Evolutionary conservation across 2,329 filamentous ascomycete genomes (phyloP).

Genomic region (Fusarium sp.): DNA sequence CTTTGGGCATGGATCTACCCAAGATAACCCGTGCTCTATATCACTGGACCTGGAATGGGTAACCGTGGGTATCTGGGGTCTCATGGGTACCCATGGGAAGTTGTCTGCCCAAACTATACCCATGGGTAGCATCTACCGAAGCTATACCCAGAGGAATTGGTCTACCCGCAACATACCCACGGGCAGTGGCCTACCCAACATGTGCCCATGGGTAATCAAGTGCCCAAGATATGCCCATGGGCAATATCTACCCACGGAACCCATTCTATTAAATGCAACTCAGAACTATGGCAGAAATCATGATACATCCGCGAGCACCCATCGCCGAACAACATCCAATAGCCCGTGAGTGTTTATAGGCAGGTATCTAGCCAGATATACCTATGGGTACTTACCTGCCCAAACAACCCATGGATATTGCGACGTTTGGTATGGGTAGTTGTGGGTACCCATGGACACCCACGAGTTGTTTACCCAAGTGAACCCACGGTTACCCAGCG

Average conservation of each 20-base stretch:
- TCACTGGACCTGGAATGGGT: not conserved
- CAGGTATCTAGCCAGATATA: not conserved
- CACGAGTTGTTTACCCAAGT: not conserved
- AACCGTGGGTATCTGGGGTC: not conserved
- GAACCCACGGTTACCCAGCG: not conserved
- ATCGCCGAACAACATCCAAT: not conserved
- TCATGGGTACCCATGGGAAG: not conserved
- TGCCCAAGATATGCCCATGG: not conserved
- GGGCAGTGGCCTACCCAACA: not conserved
- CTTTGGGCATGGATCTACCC: not conserved
- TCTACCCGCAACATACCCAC: not conserved
- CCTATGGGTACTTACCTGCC: not conserved
- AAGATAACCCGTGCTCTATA: not conserved
- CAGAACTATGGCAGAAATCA: no score
- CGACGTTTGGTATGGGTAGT: not conserved
- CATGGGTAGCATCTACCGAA: not conserved
- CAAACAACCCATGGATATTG: not conserved
- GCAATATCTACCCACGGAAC: not conserved
- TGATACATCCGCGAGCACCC: not conserved
- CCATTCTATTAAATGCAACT: not conserved
- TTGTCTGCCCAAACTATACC: not conserved
- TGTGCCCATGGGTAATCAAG: not conserved
- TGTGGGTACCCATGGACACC: not conserved
- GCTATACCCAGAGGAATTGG: no score
- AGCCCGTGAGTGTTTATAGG: no score